Base-by-base conservation (phyloP, 306 rosid species). In the Vicia sativa region DNA sequence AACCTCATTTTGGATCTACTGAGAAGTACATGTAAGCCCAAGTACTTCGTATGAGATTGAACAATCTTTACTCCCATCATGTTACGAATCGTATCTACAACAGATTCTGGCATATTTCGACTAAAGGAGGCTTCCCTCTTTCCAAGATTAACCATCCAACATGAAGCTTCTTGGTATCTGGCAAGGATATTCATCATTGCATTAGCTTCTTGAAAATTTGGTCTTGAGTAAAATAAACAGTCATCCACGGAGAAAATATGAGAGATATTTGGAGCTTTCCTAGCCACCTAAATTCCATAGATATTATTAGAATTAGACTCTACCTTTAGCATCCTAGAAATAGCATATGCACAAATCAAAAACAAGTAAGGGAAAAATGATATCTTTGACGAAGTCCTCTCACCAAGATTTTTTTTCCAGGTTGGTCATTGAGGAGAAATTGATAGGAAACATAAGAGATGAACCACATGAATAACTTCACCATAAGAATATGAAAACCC, bases 401-500 rank as follows among this genome's bases (percentile, higher is more conserved):
- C 2, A 2, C 0, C 0, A 12, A 12, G 0, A 39, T 9, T 0
- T 13, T 3, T 0, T 3, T 2, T 0, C 44, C 10, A 2, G 44
- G 44, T 4, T 39, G 13, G 4, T 13, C 44, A 39, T 39, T 39
- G 0, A 39, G 11, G n/a, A 39, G 44, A 2, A 39, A 0, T 11
- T 39, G 44, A 3, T 39, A 39, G 0, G 44, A 39, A 1, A 39
- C 4, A 1, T 13, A 1, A 0, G 44, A 10, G 0, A 39, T 39
- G 4, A 13, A 10, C 3, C n/a, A 0, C 13, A 39, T 9, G 4
- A 39, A 3, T 0, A 39, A 0, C 0, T 0, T 2, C 3, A 39
- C 44, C 44, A 39, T 2, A 0, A 3, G 0, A 0, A 0, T 0
- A 0, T 13, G 44, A 4, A 2, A 39, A 0, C 13, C 44, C 44